These are phyloP conservation scores for Fonsecaea nubica DNA, from an alignment of 2,329 filamentous ascomycete species.

Conservation along the genomic window DNA sequence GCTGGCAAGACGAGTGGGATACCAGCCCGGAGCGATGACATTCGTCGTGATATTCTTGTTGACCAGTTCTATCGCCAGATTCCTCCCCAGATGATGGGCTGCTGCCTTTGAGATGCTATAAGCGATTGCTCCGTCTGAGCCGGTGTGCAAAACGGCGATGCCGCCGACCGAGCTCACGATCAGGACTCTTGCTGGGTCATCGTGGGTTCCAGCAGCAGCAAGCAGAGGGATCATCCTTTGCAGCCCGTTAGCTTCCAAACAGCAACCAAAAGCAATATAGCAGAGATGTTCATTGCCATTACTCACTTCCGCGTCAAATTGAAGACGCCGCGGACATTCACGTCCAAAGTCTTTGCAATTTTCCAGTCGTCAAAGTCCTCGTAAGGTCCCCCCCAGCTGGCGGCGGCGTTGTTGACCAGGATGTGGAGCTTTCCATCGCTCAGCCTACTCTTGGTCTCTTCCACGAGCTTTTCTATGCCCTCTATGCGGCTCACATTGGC, in stretches of 20 bases:
- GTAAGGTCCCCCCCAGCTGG: constrained; percentile 17
- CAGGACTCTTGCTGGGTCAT: constrained; percentile 8
- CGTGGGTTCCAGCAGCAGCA: constrained; percentile 9
- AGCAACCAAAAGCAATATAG: too few relatives aligned
- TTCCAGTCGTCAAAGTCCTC: constrained; percentile 19
- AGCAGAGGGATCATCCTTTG: constrained; percentile 7
- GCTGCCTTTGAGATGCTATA: constrained; percentile 50
- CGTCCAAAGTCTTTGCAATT: constrained; percentile 16
- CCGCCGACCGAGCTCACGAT: constrained; percentile 19
- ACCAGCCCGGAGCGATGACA: constrained; percentile 48
- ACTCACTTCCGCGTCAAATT: constrained; percentile 11
- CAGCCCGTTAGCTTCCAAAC: too few relatives aligned
- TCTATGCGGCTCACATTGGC: constrained; percentile 7
- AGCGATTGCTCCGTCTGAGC: constrained; percentile 8
- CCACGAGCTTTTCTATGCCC: constrained; percentile 6
- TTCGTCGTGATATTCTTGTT: constrained; percentile 49
- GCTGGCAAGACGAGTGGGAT: constrained; percentile 14
- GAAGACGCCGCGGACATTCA: constrained; percentile 15
- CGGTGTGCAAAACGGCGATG: constrained; percentile 5
- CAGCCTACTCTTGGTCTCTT: background rate
- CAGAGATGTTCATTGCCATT: background rate
- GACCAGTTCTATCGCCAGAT: constrained; percentile 49
- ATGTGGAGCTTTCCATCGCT: constrained; percentile 15
- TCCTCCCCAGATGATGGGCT: constrained; percentile 47
- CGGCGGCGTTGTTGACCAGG: constrained; percentile 34